Conservation (phyloP, 169 alveolate species). For the Plasmodium vivax region DNA sequence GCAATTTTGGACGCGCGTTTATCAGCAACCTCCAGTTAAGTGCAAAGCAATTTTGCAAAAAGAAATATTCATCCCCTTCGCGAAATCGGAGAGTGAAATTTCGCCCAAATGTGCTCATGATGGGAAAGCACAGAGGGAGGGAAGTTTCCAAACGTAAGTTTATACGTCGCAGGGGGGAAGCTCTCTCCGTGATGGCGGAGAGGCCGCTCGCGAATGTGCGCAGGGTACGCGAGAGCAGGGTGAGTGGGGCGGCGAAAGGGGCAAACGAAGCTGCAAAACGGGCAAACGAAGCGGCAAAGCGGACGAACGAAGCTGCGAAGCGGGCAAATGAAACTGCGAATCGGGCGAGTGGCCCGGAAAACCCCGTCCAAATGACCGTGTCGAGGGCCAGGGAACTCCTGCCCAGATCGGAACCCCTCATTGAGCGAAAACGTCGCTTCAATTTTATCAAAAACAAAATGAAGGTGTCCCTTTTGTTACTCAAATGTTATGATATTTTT, state of each 20-base stretch:
- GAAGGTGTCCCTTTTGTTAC: neutral
- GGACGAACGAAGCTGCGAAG: neutral
- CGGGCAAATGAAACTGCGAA: neutral
- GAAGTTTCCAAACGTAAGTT: neutral
- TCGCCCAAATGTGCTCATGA: neutral
- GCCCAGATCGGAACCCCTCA: neutral
- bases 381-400: neutral
- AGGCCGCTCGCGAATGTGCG: neutral
- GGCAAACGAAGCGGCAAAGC: neutral
- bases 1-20: neutral
- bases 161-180: neutral
- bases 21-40: neutral
- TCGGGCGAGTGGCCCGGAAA: neutral
- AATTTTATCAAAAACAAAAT: conserved; percentile 17
- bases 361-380: neutral
- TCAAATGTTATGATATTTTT: neutral
- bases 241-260: neutral
- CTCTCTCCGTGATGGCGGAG: neutral
- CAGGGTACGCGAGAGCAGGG: neutral
- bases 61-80: neutral
- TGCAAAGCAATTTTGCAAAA: neutral
- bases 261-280: neutral
- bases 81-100: neutral
- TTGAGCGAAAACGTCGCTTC: neutral
- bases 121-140: neutral